These are phyloP conservation scores for Corymbia citriodora DNA, from an alignment of 441 rosid species.

Conservation along the genomic window DNA sequence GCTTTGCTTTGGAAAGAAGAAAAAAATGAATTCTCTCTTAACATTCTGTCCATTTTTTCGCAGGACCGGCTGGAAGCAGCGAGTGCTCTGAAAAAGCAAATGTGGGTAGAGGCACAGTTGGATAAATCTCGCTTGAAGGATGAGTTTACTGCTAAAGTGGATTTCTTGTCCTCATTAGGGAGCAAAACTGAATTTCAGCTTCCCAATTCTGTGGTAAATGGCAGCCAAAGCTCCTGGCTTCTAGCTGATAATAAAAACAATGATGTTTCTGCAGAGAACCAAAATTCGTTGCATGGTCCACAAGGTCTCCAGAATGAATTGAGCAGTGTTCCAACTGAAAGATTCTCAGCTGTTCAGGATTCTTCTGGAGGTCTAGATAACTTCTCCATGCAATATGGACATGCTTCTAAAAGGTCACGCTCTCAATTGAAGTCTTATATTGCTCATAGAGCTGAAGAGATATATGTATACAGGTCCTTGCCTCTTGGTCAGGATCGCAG, in stretches of 20 bases:
- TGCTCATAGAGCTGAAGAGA: conserved; percentile 78
- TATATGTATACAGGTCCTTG: conserved; percentile 68
- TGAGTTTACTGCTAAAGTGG: conserved; percentile 32
- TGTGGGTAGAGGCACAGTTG: conserved; percentile 87
- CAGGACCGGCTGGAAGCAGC: conserved; percentile 94
- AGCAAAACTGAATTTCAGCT: conserved; percentile 15
- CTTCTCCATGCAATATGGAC: not conserved
- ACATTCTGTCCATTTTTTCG: conserved; percentile 2
- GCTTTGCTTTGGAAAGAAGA: not conserved
- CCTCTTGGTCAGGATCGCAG: conserved; percentile 92
- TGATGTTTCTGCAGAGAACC: conserved; percentile 39
- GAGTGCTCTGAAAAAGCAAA: conserved; percentile 78
- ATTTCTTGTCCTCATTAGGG: not conserved
- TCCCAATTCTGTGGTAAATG: conserved; percentile 24
- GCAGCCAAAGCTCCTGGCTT: conserved; percentile 40
- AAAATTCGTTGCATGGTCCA: conserved; percentile 28
- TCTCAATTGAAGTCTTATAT: conserved; percentile 64
- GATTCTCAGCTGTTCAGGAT: conserved; percentile 42
- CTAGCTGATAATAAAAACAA: conserved; percentile 28
- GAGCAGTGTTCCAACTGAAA: not conserved
- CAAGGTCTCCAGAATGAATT: not conserved
- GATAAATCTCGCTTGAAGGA: conserved; percentile 84
- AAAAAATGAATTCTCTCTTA: not conserved
- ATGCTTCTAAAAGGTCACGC: conserved; percentile 51
- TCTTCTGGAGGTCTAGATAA: conserved; percentile 42